Evolutionary conservation across 495 filamentous ascomycete genomes (phyloP), one percentile per base, ranked within the genome.

Genomic region (Lichina pygmaea): DNA sequence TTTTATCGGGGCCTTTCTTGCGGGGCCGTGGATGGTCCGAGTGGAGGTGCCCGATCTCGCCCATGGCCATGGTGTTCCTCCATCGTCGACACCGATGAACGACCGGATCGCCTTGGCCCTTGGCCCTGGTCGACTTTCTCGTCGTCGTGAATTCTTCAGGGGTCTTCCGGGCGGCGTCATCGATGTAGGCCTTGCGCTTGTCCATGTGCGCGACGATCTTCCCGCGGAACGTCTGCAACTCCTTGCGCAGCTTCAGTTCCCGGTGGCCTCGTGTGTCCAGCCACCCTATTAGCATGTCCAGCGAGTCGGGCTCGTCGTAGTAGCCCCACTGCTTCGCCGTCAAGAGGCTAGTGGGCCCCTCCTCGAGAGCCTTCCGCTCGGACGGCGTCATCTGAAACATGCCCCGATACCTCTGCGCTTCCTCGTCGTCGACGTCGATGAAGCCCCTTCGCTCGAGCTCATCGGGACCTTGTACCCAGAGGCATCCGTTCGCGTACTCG

Each of bases 381-480:
- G 76, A 75, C 2, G 86, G 75, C 4, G 80, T 86, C 55, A 83
- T 75, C 46, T 75, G 69, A 56, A 85, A 82, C 48, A 75, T 73
- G 50, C 65, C 63, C 46, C 60, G 57, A 45, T 70, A 75, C 51
- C 62, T 62, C 49, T 70, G 68, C 49, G 68, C 66, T 48, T 85
- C 71, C 17, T 71, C 69, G 30, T 82, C 75, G 11, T 70, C 59
- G 54, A 82, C 68, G 46, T 91, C 78, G 53, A 92, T 81, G 50
- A 80, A 80, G 13, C 86, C 89, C 41, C 77, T 68, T 6, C 80
- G 70, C 58, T 97, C 89, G 56, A 86, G 67, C 40, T 86, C 79
- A 57, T 92, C 81, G 0, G 89, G 89, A 0, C 89, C 89, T 58
- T 97, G 89, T 30, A 97, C 75, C 89, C 89, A 97, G 38, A 97